A percentile compares a stretch with the other conserved stretches of the same genome.
These are phyloP conservation scores for Cyberlindnera lachancei DNA, from an alignment of 805 yeast genomes.

Conservation along the genomic window DNA sequence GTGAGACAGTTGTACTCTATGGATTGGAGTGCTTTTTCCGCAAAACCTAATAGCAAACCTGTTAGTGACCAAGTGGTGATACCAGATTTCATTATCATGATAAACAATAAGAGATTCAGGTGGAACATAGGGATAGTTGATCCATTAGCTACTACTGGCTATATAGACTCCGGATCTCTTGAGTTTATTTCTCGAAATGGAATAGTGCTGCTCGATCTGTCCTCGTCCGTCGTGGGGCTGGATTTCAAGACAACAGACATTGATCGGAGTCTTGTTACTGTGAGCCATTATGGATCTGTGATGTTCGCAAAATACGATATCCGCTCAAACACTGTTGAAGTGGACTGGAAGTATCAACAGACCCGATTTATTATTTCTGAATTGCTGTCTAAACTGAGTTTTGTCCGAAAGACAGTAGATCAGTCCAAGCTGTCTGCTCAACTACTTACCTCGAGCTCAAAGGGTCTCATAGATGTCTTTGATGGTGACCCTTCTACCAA, in stretches of 20 bases:
- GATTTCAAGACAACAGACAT: background rate
- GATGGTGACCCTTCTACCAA: too few relatives aligned
- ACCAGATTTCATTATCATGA: slow-evolving; percentile 2
- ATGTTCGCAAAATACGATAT: slow-evolving; percentile 1
- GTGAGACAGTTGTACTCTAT: background rate
- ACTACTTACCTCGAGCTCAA: too few relatives aligned
- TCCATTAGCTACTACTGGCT: slow-evolving; percentile 6
- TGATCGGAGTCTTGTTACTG: background rate
- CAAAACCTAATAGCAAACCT: too few relatives aligned
- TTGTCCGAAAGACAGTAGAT: too few relatives aligned
- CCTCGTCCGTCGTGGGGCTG: slow-evolving; percentile 1
- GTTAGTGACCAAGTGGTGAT: too few relatives aligned
- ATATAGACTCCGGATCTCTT: slow-evolving; percentile 2
- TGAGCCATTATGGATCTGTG: slow-evolving; percentile 1
- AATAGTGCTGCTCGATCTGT: slow-evolving; percentile 1
- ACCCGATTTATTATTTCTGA: background rate
- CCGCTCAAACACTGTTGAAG: background rate
- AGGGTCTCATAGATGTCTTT: too few relatives aligned
- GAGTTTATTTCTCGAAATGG: slow-evolving; percentile 2
- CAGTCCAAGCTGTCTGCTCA: too few relatives aligned
- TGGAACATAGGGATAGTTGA: slow-evolving; percentile 11
- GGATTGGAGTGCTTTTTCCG: background rate
- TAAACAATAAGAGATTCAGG: slow-evolving; percentile 3
- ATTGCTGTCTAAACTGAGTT: background rate
- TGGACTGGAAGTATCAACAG: slow-evolving; percentile 2